These are phyloP conservation scores for Dryas octopetala DNA, from an alignment of 306 rosid genomes.

Conservation along the genomic window DNA sequence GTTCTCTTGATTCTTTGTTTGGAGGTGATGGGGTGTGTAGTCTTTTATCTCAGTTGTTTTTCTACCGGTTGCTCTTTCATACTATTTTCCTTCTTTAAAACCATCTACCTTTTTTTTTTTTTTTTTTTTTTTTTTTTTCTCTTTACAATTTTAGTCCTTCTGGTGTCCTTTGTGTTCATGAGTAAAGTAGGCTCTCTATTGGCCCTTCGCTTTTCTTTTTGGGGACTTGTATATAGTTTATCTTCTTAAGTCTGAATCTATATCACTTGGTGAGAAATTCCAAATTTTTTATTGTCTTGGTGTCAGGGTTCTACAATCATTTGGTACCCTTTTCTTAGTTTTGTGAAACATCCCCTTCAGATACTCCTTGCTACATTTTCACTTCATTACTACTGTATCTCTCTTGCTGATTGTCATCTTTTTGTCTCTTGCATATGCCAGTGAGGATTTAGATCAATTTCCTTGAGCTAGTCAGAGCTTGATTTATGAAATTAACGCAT, in stretches of 20 bases:
- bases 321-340: neutral
- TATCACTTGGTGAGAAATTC: neutral
- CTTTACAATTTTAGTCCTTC: too few relatives aligned
- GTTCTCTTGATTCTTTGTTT: neutral
- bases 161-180: neutral
- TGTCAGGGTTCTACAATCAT: neutral
- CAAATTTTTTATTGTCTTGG: neutral
- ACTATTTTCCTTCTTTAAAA: too few relatives aligned
- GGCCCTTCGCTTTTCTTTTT: neutral
- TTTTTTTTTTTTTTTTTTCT: too few relatives aligned
- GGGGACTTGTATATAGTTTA: neutral
- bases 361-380: neutral
- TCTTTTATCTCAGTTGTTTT: too few relatives aligned
- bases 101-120: too few relatives aligned
- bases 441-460: conserved; percentile 11
- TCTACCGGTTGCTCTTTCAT: too few relatives aligned
- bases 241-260: neutral
- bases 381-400: too few relatives aligned
- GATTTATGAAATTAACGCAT: conserved; percentile 18
- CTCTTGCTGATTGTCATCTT: neutral
- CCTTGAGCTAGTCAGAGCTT: conserved; percentile 2
- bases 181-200: neutral
- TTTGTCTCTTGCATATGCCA: neutral
- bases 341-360: neutral
- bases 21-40: neutral